phyloP scores from a whole-genome alignment of 805 yeast genomes.

The Suhomyces xylopsoci region DNA sequence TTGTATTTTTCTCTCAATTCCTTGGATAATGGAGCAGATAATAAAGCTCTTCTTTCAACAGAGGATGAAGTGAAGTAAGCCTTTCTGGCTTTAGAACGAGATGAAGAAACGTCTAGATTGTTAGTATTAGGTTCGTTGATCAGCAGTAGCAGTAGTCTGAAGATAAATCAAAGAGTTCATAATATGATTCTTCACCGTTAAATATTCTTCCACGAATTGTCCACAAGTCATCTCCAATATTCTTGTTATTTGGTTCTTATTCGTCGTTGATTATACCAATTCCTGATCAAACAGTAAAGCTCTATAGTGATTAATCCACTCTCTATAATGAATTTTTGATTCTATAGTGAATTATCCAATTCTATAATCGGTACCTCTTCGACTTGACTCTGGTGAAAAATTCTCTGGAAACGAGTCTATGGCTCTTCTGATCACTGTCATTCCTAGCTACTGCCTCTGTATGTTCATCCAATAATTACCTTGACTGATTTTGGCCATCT shows the following conservation, averaged over 20 bases:
- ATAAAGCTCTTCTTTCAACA: conserved; percentile 85
- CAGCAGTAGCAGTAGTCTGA: not conserved
- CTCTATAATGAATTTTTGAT: too few relatives aligned
- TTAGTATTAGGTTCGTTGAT: conserved; percentile 23
- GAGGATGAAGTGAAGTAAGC: conserved; percentile 99
- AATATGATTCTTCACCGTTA: too few relatives aligned
- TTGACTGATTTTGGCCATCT: conserved; percentile 64
- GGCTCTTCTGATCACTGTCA: not conserved
- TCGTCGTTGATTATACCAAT: too few relatives aligned
- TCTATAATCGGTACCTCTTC: not conserved
- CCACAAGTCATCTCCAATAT: not conserved
- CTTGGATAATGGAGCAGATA: conserved; percentile 99
- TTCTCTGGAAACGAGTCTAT: not conserved
- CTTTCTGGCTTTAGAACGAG: conserved; percentile 99
- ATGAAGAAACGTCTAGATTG: conserved; percentile 89
- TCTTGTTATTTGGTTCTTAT: too few relatives aligned
- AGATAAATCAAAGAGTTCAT: too few relatives aligned
- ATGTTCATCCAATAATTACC: conserved; percentile 38
- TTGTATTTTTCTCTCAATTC: conserved; percentile 98
- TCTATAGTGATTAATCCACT: too few relatives aligned
- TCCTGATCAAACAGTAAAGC: not conserved
- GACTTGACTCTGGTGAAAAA: not conserved
- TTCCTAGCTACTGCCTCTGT: not conserved
- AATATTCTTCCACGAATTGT: not conserved
- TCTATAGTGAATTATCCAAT: not conserved